Evolutionary conservation across 2,329 filamentous ascomycete species (phyloP), one percentile per base, ranked within the genome.

Genomic region (Colletotrichum sp.): DNA sequence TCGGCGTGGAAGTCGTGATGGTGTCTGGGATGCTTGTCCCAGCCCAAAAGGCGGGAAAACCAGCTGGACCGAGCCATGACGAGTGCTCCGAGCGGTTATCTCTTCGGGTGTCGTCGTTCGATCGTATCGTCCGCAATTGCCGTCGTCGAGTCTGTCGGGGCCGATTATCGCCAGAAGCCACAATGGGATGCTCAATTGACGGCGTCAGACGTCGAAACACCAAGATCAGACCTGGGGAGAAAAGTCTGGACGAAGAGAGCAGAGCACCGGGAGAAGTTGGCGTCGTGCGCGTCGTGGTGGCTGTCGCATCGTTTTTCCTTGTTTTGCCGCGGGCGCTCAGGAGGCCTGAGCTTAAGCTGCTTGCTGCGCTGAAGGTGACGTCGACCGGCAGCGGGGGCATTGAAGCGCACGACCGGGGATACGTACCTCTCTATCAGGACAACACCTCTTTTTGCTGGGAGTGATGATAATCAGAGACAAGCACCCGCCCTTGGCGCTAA

Each of bases 21-120:
- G 34, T 82, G 81, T 19, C 80, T 76, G 8, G 81, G 81, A 32
- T 82, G 82, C n/a, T 78, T 78, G 69, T 85, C 82, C 82, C 84
- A 85, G 52, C 85, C 84, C 3, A 86, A 75, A 19, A 85, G 36
- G 66, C 78, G 77, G 34, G 81, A 75, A 27, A 77, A 79, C 80
- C 81, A 84, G 72, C 78, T 83, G 69, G 83, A 83, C 19, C 82
- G 76, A 63, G 71, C 78, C 80, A 82, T 83, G n/a, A 16, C 63
- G 62, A 30, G 11, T 30, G 13, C 25, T 29, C 36, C 52, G 49
- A 49, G 25, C 1, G 1, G 27, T n/a, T 52, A 11, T 19, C 13
- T 49, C 32, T 25, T 30, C n/a, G 57, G 19, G 32, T 19, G n/a
- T 15, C 3, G 49, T 49, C 15, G 11, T 13, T 25, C 22, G 63